Evolutionary conservation across 768 basidiomycete species (phyloP), one percentile per base, ranked within the genome.

Genomic region (Pleurotus eryngii): DNA sequence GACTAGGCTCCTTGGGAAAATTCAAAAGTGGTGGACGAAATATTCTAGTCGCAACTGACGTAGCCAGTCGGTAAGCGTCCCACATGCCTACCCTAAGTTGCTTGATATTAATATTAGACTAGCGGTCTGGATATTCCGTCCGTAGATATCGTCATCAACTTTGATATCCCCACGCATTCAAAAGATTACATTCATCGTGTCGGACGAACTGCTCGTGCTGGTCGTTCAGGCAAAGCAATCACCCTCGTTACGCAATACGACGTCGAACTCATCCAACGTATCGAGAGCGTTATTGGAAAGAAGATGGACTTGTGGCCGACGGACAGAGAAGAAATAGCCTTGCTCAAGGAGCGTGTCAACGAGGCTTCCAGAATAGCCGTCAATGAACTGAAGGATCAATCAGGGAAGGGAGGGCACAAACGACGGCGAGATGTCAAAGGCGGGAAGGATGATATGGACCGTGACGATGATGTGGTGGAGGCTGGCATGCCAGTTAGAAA

Each of bases 181-280:
- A 98, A 99, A 76, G 97, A 98, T 70, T 99, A 99, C 72, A 97
- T 99, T 49, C 97, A 99, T 69, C 86, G 97, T 45, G 97, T 99
- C 8, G 97, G 97, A 39, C 85, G 97, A 57, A 99, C 97, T 30
- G 97, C 97, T 5, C 89, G 97, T 67, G 97, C 97, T 2, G 97
- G 97, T n/a, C 85, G 97, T 43, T 86, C 94, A 1, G 97, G 97
- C 45, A 98, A 98, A 75, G 88, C 92, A 1, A 90, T 99, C 65
- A 97, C 95, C n/a, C 82, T 99, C 42, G 95, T 98, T 20, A 93
- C 96, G 4, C 97, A 99, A 72, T 99, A 98, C 71, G 97, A 99
- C 63, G 94, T 99, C 55, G 97, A 98, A 72, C 81, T 98, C 46
- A 73, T 98, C 4, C 94, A 97, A 71, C 87, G 97, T 7, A 98